Evolutionary conservation across 164 flowering plant species (phyloP).

Genomic region (Paratinospora sagittata): DNA sequence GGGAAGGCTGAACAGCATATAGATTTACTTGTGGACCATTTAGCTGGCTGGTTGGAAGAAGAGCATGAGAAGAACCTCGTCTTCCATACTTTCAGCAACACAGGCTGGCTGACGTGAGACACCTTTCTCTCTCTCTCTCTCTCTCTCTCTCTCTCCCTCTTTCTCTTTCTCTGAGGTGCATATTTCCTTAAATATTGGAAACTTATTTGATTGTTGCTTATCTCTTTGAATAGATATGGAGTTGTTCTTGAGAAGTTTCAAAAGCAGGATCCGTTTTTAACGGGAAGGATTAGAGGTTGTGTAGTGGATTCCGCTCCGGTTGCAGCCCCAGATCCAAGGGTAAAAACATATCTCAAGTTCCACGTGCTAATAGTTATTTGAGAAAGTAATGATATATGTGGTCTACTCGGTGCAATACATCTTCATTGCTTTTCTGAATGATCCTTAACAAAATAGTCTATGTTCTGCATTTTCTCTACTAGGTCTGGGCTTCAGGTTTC

Average conservation of each 20-base stretch:
- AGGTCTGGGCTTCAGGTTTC: slow-evolving; percentile 99
- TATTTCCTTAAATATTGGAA: not conserved
- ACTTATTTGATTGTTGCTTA: not conserved
- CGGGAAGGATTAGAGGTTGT: slow-evolving; percentile 72
- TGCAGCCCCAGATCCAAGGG: slow-evolving; percentile 93
- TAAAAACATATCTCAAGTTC: slow-evolving; percentile 13
- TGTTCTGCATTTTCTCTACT: not conserved
- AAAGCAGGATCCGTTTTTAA: slow-evolving; percentile 53
- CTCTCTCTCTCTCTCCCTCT: not conserved
- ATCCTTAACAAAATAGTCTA: not conserved
- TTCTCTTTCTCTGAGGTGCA: too few species aligned
- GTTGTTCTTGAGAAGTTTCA: slow-evolving; percentile 70
- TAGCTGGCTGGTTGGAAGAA: slow-evolving; percentile 88
- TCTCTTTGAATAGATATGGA: slow-evolving; percentile 56
- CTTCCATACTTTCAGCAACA: slow-evolving; percentile 95
- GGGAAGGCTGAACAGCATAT: slow-evolving; percentile 86
- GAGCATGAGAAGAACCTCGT: slow-evolving; percentile 65
- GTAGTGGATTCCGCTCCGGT: slow-evolving; percentile 97
- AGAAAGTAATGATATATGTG: too few species aligned
- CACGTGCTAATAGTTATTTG: not conserved
- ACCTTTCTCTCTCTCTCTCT: slow-evolving; percentile 12
- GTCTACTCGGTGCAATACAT: too few species aligned
- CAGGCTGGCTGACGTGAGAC: slow-evolving; percentile 96
- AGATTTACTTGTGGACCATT: slow-evolving; percentile 76
- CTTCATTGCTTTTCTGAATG: not conserved